Conservation (phyloP, 305 asterid genomes). For the Solanum hybrid region DNA sequence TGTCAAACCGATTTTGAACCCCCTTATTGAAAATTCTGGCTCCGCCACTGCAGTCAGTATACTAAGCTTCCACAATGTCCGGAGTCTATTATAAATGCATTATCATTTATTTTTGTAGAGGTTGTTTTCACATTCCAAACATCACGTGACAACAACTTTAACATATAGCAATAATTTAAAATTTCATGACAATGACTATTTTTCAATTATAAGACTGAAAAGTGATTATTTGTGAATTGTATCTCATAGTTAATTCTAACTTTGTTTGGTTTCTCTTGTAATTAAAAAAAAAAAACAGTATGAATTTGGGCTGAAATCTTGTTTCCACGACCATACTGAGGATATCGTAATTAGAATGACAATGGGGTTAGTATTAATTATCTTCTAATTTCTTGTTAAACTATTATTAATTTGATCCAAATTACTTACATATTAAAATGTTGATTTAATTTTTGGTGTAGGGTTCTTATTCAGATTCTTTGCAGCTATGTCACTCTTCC, state of each 20-base stretch:
- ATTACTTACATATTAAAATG: neutral
- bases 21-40: neutral
- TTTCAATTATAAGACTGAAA: neutral
- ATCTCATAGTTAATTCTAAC: neutral
- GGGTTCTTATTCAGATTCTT: slow-evolving; percentile 54
- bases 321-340: slow-evolving; percentile 68
- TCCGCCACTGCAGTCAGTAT: neutral
- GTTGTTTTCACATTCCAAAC: neutral
- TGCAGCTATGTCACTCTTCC: slow-evolving; percentile 87
- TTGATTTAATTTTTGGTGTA: slow-evolving; percentile 2
- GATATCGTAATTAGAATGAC: slow-evolving; percentile 57
- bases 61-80: neutral
- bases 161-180: neutral
- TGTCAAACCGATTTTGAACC: neutral
- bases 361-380: slow-evolving; percentile 41
- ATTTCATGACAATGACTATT: neutral
- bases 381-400: neutral
- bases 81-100: no score
- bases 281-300: slow-evolving; percentile 21
- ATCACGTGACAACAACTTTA: neutral
- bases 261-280: neutral
- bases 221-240: neutral
- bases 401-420: neutral
- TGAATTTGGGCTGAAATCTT: slow-evolving; percentile 64
- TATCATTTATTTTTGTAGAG: neutral